Conservation (phyloP, 176 grass and related monocot species). For the Oryza punctata region DNA sequence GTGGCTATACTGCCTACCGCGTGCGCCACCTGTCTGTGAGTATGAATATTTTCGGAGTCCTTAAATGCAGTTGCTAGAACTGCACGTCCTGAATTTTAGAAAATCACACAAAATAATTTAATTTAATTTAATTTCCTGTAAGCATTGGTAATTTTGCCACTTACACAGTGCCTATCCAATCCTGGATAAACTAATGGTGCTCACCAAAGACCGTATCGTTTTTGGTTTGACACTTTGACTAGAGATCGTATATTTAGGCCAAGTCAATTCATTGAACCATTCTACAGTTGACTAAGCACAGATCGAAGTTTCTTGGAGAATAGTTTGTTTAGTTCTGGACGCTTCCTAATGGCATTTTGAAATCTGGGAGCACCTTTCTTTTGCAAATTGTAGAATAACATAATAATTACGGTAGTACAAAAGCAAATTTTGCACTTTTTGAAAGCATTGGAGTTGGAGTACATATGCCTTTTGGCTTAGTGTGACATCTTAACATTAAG, state of each 20-base stretch:
- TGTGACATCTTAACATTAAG: neutral
- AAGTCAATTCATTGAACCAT: neutral
- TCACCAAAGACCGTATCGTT: neutral
- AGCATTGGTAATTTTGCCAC: neutral
- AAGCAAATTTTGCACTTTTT: neutral
- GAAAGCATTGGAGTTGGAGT: neutral
- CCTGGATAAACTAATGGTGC: neutral
- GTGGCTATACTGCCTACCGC: neutral
- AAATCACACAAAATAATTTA: neutral
- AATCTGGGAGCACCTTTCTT: neutral
- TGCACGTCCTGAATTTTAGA: neutral
- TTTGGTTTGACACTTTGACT: neutral
- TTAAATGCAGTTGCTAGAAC: no score
- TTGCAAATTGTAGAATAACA: neutral
- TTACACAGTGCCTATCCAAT: neutral
- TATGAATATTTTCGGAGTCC: no score
- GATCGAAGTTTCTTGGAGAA: slow-evolving; percentile 22
- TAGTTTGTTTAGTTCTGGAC: neutral
- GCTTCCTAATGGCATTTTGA: neutral
- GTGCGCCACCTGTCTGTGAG: slow-evolving; percentile 24
- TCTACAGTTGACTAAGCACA: slow-evolving; percentile 23
- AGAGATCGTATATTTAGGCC: neutral
- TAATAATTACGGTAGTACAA: neutral
- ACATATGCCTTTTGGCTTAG: neutral
- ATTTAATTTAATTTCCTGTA: neutral